These are phyloP conservation scores for Aspergillus ibericus DNA, from an alignment of 2,329 filamentous ascomycete species.

Conservation along the genomic window DNA sequence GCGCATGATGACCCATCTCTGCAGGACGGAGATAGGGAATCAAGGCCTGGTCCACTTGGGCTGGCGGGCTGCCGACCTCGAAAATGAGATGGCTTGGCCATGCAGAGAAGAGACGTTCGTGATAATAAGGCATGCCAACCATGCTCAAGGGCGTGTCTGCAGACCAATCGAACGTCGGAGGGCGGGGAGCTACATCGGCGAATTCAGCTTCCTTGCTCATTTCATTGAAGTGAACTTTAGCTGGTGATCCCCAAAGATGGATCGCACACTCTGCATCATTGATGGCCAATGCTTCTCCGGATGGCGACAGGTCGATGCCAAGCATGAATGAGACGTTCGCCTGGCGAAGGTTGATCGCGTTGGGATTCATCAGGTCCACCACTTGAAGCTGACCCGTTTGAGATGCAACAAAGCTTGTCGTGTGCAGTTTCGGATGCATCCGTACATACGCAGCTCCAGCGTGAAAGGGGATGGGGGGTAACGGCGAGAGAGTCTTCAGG, in stretches of 20 bases:
- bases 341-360: conserved; percentile 81
- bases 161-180: conserved; percentile 67
- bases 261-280: conserved; percentile 76
- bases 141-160: conserved; percentile 76
- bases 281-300: conserved; percentile 80
- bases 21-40: conserved; percentile 67
- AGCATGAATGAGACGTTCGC: conserved; percentile 76
- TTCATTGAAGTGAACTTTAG: conserved; percentile 84
- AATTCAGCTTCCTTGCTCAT: conserved; percentile 76
- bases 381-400: conserved; percentile 93
- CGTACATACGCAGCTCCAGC: conserved; percentile 90
- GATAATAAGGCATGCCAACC: conserved; percentile 90
- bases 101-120: conserved; percentile 80
- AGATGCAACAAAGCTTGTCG: conserved; percentile 90
- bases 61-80: conserved; percentile 80
- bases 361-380: conserved; percentile 91
- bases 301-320: conserved; percentile 82
- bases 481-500: conserved; percentile 81
- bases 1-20: conserved; percentile 76
- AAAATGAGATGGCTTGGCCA: conserved; percentile 84
- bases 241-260: conserved; percentile 83
- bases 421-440: conserved; percentile 94
- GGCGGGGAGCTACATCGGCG: conserved; percentile 65
- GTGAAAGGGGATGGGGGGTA: conserved; percentile 88
- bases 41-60: conserved; percentile 70